Evolutionary conservation across 2,329 filamentous ascomycete species (phyloP), one percentile per base, ranked within the genome.

Genomic region (Penicillium sp.): DNA sequence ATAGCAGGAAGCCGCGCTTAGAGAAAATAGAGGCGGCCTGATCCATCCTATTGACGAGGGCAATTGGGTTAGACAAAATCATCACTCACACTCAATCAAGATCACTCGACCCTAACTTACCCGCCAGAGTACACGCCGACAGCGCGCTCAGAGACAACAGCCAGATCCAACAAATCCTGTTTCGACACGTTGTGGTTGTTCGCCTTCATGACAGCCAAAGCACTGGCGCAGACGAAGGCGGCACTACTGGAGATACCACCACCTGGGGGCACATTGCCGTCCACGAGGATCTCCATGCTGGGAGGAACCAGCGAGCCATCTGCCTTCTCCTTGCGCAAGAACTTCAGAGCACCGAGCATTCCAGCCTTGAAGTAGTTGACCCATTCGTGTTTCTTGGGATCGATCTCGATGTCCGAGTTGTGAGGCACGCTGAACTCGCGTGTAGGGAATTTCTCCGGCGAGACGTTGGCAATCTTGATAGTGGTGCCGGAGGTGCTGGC

Each of bases 321-420:
- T 4, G 77, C 64, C 65, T 85, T 85, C 69, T 83, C 81, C 64
- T 77, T 71, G 40, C 81, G 78, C 54, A 98, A 74, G 49, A 95
- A 76, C 59, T 87, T 80, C 46, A 95, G 72, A 0, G 91, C 91
- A 24, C 90, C 93, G 28, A 81, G 77, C 40, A 97, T 75, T 0
- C 93, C 93, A 44, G 89, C 87, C 73, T 93, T 94, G 80, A 98
- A 97, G 77, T 98, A 98, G 68, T 97, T 98, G 47, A 89, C 87
- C 93, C 93, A 98, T 71, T 96, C 89, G 56, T 94, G 86, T 57
- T 85, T 80, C 14, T 82, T 83, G 6, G 88, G 80, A 68, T 97
- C 89, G 60, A 98, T 95, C 18, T 85, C 79, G n/a, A 91, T 77
- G 9, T 78, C 72, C 34, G 77, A 74, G 52, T 77, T 74, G 39